Conservation (phyloP, 371 early-diverging fungal species). For the Mortierella sp. region DNA sequence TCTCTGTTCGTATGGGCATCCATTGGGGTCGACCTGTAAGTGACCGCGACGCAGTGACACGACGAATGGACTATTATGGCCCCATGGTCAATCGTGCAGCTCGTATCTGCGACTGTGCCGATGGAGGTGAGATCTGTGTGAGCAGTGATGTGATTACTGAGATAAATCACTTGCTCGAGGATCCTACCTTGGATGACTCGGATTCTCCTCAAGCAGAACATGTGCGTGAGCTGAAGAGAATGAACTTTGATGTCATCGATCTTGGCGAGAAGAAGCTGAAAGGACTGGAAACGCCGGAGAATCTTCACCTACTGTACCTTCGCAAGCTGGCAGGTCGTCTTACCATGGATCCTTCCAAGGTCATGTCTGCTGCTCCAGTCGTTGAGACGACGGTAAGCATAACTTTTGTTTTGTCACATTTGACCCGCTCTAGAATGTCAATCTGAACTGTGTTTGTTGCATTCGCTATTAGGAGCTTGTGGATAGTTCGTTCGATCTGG, state of each 20-base stretch:
- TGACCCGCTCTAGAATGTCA: too few species aligned
- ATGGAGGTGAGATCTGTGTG: slow-evolving; percentile 91
- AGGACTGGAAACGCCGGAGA: slow-evolving; percentile 91
- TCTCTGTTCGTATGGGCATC: slow-evolving; percentile 96
- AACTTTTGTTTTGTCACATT: background rate
- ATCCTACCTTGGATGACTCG: slow-evolving; percentile 30
- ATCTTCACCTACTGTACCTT: slow-evolving; percentile 79
- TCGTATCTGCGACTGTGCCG: slow-evolving; percentile 88
- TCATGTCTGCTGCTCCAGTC: slow-evolving; percentile 56
- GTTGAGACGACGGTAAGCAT: slow-evolving; percentile 55
- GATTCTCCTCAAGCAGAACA: slow-evolving; percentile 36
- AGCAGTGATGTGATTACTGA: slow-evolving; percentile 73
- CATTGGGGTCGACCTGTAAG: slow-evolving; percentile 93
- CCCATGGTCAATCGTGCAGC: slow-evolving; percentile 93
- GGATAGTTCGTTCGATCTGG: slow-evolving; percentile 41
- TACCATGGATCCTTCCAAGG: slow-evolving; percentile 30
- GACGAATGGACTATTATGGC: slow-evolving; percentile 97
- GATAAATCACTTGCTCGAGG: slow-evolving; percentile 56
- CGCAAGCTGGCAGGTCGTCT: slow-evolving; percentile 33
- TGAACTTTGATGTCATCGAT: slow-evolving; percentile 77
- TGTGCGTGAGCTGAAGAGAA: slow-evolving; percentile 63
- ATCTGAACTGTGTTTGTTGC: background rate
- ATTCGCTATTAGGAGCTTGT: slow-evolving; percentile 21
- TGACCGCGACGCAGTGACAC: slow-evolving; percentile 90
- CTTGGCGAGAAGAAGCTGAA: slow-evolving; percentile 88